phyloP scores from a whole-genome alignment of 164 flowering plant genomes.

The Nelumbo lutea region DNA sequence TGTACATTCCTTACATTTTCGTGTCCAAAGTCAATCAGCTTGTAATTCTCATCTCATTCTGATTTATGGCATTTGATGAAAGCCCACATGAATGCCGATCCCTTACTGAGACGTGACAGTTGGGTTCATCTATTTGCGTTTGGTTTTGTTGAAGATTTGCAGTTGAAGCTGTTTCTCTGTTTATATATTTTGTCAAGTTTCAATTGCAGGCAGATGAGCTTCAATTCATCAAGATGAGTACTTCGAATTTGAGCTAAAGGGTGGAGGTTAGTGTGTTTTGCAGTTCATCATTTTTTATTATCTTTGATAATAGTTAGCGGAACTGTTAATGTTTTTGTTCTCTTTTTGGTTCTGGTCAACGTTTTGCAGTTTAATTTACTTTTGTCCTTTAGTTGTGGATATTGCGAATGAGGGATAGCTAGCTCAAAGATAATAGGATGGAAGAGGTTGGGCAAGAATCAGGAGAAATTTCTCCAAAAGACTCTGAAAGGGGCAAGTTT shows the following conservation, averaged over 20 bases:
- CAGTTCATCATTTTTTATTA: too few species aligned
- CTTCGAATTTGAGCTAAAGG: background rate
- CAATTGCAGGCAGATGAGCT: constrained; percentile 6
- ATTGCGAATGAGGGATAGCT: constrained; percentile 14
- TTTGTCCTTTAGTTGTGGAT: background rate
- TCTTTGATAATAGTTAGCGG: too few species aligned
- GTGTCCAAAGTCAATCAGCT: background rate
- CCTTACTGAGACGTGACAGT: background rate
- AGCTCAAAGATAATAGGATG: constrained; percentile 32
- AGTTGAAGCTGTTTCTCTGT: background rate
- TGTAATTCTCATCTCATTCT: background rate
- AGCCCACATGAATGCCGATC: background rate
- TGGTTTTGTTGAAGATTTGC: too few species aligned
- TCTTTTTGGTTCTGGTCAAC: too few species aligned
- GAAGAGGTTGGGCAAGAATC: constrained; percentile 45
- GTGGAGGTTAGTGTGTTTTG: background rate
- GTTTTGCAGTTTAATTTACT: too few species aligned
- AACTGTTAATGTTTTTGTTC: too few species aligned
- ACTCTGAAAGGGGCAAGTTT: constrained; percentile 11
- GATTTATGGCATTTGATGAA: background rate
- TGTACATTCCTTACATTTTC: background rate
- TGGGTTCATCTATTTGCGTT: background rate
- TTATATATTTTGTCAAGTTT: background rate
- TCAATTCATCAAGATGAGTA: background rate
- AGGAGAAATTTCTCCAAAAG: constrained; percentile 24